Evolutionary conservation across 169 alveolate species (phyloP).

Genomic region (Eimeria maxima): DNA sequence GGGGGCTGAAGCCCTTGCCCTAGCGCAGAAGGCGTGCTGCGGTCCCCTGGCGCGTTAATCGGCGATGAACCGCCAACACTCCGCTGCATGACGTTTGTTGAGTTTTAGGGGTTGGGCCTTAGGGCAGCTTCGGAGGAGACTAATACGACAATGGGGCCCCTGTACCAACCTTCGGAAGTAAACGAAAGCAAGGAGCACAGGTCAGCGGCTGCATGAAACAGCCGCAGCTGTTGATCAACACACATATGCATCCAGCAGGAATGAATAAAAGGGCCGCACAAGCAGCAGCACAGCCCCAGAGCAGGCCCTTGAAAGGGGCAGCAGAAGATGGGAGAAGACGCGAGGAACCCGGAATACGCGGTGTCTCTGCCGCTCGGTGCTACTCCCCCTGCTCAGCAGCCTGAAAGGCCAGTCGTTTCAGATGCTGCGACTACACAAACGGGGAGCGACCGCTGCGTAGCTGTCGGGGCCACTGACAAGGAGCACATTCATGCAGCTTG

Average conservation of each 20-base stretch:
- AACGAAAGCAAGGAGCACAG: slow-evolving; percentile 4
- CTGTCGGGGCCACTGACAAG: slow-evolving; percentile 15
- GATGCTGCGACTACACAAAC: neutral
- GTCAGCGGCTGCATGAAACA: neutral
- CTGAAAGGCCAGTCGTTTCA: neutral
- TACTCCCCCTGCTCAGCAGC: neutral
- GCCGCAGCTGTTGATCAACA: slow-evolving; percentile 2
- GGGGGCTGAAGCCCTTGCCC: slow-evolving; percentile 26
- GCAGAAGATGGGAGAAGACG: neutral
- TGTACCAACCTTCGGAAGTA: neutral
- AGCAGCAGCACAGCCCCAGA: slow-evolving; percentile 30
- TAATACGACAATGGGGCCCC: neutral
- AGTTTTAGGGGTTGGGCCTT: neutral
- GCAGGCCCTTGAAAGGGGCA: neutral
- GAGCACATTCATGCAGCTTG: neutral
- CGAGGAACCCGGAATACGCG: neutral
- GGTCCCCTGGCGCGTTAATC: neutral
- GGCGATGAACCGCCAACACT: neutral
- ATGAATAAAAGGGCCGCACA: neutral
- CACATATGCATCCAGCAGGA: neutral
- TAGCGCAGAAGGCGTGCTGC: slow-evolving; percentile 8
- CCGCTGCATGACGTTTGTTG: slow-evolving; percentile 29
- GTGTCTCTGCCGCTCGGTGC: neutral
- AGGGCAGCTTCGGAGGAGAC: neutral
- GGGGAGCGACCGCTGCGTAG: neutral